These are phyloP conservation scores for Exophiala calicioides DNA, from an alignment of 2,329 filamentous ascomycete species.

Conservation along the genomic window DNA sequence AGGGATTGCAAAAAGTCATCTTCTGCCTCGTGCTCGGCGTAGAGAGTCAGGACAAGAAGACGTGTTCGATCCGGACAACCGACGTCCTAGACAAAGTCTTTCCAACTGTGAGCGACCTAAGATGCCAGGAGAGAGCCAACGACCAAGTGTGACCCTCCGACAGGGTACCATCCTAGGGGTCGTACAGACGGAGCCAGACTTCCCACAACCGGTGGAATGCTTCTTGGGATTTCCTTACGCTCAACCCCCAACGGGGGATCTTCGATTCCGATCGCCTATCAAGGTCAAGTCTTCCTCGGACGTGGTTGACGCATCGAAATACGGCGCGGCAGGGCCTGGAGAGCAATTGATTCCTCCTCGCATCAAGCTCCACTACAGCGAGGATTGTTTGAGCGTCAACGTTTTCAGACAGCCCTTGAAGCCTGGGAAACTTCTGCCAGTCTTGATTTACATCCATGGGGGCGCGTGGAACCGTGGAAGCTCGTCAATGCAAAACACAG, in stretches of 20 bases:
- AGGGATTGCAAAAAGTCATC: too few species aligned
- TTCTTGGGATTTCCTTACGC: conserved; percentile 48
- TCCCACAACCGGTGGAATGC: conserved; percentile 15
- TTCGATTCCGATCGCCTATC: conserved; percentile 16
- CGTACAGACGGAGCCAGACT: conserved; percentile 8
- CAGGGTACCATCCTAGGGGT: conserved; percentile 8
- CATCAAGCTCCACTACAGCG: conserved; percentile 13
- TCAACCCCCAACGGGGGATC: conserved; percentile 46
- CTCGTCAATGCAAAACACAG: too few species aligned
- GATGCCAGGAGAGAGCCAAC: neutral
- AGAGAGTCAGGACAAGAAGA: too few species aligned
- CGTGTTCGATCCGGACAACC: too few species aligned
- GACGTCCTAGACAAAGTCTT: too few species aligned
- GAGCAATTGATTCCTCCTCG: conserved; percentile 12
- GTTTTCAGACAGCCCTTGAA: conserved; percentile 31
- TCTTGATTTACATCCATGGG: too few species aligned
- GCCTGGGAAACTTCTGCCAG: too few species aligned
- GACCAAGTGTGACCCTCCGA: conserved; percentile 9
- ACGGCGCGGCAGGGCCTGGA: conserved; percentile 13
- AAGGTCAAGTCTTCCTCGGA: conserved; percentile 1
- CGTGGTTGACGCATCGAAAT: conserved; percentile 1
- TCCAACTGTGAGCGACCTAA: too few species aligned
- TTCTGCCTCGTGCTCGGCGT: too few species aligned
- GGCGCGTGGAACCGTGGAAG: too few species aligned
- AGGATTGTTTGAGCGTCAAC: conserved; percentile 33